Base-by-base conservation (phyloP, 2,329 filamentous ascomycete species). In the Phialophora expanda region DNA sequence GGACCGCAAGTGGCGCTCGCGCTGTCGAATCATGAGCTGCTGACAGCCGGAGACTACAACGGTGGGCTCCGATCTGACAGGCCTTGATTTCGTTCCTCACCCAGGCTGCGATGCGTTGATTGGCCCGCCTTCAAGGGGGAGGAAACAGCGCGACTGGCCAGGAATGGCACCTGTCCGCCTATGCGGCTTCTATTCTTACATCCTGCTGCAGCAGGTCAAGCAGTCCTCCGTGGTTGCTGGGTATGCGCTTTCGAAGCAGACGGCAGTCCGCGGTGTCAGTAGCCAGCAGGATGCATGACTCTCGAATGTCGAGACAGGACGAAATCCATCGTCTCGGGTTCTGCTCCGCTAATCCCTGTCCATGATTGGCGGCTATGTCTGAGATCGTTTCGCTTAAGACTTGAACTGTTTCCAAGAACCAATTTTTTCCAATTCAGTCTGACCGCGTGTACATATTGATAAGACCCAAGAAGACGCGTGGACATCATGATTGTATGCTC, bases 111-210 rank as follows among this genome's bases (percentile, higher is more conserved):
- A 28, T 53, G 30, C 32, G 17, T 53, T 61, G 58, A 61, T 61
- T 61, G 46, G 58, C 20, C 20, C 38, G 30, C 58, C 8, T 54
- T 54, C 30, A 61, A 48, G 48, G 58, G 57, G 30, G 7, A 38
- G 28, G 50, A 38, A 34, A 20, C 46, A 26, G 8, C 4, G n/a
- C 51, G 24, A 57, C 24, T 32, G 41, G 51, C 14, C 20, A 56
- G 34, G 50, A 44, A 5, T 12, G 1, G 1, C n/a, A 7, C 24
- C 24, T 51, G 57, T 22, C 38, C 41, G 6, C 34, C 8, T 8
- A 11, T 44, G 20, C 20, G 58, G 56, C 55, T 59, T 56, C 64
- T 66, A 66, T 62, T 66, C 59, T 66, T 62, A 53, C 55, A 55
- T 17, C 56, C 61, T 56, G 59, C 62, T 44, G 61, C 26, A 30